Base-by-base conservation (phyloP, 2,329 filamentous ascomycete species). In the Aspergillus terreus region DNA sequence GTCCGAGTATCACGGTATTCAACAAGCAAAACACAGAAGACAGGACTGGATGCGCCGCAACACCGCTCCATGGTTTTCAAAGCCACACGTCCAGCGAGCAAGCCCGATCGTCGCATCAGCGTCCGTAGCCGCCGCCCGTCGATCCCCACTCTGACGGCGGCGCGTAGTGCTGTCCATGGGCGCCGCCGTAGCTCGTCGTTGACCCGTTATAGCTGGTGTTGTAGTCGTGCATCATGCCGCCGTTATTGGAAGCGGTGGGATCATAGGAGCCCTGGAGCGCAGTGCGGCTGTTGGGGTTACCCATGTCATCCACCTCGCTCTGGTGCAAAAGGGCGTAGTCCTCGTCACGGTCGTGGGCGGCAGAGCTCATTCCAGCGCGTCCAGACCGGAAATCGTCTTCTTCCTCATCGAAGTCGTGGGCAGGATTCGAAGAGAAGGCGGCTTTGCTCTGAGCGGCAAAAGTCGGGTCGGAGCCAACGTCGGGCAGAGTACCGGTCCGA, bases 401-500 rank as follows among this genome's bases (percentile, higher is more conserved):
- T 46, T 76, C 74, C 35, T 74, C 72, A 40, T 73, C 71, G 47
- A 75, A 71, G 52, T 78, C 74, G 33, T 73, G 69, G 30, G 66
- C 71, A 11, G 74, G 72, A 52, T 75, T 77, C 7, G 72, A 74
- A 6, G 74, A 76, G 60, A 77, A 77, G 27, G 72, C 74, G 17
- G 73, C 73, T 55, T 77, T 75, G 52, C 68, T 71, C 53, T 77
- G 74, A n/a, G 73, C 72, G 15, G 77, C 75, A 61, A 79, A 77
- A 40, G 77, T 76, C 3, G 71, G 69, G 42, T 76, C 72, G 6
- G 70, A 69, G 40, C 69, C 64, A 2, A 69, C 64, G 33, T 73
- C 70, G 44, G 81, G 81, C 50, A 82, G 72, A 44, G 76, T 75
- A 53, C 82, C 82, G 44, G 79, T 81, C 56, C 77, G 76, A 56